A percentile compares a stretch with the other conserved stretches of the same genome.
Evolutionary conservation across 306 rosid species (phyloP).

Genomic region (Astragalus glycyphyllos): DNA sequence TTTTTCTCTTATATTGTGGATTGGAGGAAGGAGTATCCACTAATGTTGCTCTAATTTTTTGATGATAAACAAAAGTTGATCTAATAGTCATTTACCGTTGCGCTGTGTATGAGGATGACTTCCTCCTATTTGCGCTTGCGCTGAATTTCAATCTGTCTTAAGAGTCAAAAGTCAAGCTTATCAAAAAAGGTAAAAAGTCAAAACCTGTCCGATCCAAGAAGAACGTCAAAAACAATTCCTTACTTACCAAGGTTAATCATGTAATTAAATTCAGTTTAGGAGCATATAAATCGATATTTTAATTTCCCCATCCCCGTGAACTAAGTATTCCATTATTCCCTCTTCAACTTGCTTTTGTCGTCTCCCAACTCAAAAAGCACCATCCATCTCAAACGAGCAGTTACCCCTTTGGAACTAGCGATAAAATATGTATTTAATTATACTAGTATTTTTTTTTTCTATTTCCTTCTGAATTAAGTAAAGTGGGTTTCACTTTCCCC

Average conservation of each 20-base stretch:
- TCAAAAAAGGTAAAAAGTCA: no score
- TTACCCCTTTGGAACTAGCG: conserved; percentile 13
- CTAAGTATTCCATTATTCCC: conserved; percentile 5
- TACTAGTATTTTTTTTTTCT: no score
- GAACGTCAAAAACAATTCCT: background rate
- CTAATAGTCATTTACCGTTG: no score
- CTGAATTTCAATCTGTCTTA: background rate
- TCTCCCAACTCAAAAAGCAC: conserved; percentile 1
- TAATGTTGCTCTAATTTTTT: no score
- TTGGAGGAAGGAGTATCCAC: no score
- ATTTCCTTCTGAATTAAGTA: background rate
- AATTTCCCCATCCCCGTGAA: conserved; percentile 29
- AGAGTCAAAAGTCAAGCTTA: background rate
- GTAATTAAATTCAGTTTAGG: background rate
- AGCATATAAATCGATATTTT: background rate
- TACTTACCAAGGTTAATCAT: background rate
- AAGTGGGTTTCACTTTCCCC: conserved; percentile 21
- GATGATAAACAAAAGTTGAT: no score
- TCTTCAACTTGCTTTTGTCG: conserved; percentile 35
- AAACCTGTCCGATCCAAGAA: conserved; percentile 28
- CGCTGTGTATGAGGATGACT: no score
- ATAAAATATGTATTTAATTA: background rate
- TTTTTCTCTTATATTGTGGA: no score
- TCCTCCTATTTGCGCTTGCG: conserved; percentile 23
- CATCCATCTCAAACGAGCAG: conserved; percentile 12